phyloP scores from a whole-genome alignment of 768 basidiomycete species.

The Tremella fuciformis region DNA sequence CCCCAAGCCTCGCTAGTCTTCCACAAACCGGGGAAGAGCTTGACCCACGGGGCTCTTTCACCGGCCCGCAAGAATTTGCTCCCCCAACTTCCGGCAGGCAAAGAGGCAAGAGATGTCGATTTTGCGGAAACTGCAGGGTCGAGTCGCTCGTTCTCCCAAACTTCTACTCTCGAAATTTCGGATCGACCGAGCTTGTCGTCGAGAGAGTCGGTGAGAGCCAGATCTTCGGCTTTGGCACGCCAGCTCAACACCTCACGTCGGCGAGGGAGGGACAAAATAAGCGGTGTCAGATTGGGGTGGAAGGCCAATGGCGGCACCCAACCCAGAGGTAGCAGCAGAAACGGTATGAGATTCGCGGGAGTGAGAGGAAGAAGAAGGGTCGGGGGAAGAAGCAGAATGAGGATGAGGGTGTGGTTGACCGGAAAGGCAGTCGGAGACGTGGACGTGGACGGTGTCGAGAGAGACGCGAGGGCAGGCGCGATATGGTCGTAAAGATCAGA shows the following conservation, averaged over 20 bases:
- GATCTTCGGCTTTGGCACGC: constrained; percentile 24
- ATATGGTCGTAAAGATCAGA: constrained; percentile 41
- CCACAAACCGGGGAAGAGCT: constrained; percentile 13
- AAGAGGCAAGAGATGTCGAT: constrained; percentile 5
- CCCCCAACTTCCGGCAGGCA: constrained; percentile 21
- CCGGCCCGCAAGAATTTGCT: constrained; percentile 27
- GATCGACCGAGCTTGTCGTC: constrained; percentile 37
- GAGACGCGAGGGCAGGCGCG: constrained; percentile 17
- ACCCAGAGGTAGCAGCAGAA: constrained; percentile 46
- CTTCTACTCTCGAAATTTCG: constrained; percentile 39
- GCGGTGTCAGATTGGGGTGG: constrained; percentile 44
- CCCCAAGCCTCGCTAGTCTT: constrained; percentile 1
- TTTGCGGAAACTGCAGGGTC: constrained; percentile 27
- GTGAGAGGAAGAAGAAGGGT: constrained; percentile 44
- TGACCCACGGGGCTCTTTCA: constrained; percentile 45
- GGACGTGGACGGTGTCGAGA: constrained; percentile 16
- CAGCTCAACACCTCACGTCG: constrained; percentile 15
- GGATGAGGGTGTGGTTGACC: constrained; percentile 41
- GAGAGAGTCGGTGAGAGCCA: constrained; percentile 40
- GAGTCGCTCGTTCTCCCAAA: constrained; percentile 51
- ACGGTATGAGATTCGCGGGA: constrained; percentile 35
- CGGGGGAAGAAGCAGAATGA: constrained; percentile 43
- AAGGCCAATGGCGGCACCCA: constrained; percentile 40
- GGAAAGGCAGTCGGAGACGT: constrained; percentile 35
- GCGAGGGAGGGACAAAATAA: constrained; percentile 19